Conservation (phyloP, 2,329 filamentous ascomycete species). For the Chaetoscypha palmicola region DNA sequence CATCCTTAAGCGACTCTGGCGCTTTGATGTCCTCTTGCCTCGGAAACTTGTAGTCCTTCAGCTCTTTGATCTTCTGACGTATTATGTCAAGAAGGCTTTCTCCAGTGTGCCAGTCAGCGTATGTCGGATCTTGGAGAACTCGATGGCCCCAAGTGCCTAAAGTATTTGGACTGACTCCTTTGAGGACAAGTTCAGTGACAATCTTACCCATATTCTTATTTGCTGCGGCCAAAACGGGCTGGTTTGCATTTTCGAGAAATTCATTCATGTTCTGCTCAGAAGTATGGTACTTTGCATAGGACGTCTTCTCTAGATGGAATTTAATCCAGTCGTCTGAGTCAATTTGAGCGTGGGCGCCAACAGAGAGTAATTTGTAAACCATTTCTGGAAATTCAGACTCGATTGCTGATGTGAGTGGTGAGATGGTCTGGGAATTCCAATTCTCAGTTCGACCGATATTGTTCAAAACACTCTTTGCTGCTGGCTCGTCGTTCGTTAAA, state of each 20-base stretch:
- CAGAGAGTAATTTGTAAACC: slow-evolving; percentile 53
- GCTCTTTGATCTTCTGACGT: slow-evolving; percentile 40
- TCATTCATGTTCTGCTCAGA: slow-evolving; percentile 42
- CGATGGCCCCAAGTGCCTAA: slow-evolving; percentile 28
- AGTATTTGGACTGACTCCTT: slow-evolving; percentile 59
- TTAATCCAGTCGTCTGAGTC: slow-evolving; percentile 60
- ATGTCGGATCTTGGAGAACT: neutral
- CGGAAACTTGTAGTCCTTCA: slow-evolving; percentile 33
- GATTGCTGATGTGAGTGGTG: slow-evolving; percentile 55
- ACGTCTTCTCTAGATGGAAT: slow-evolving; percentile 39
- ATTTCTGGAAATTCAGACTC: slow-evolving; percentile 43
- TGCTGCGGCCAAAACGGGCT: slow-evolving; percentile 61
- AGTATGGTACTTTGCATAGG: slow-evolving; percentile 32
- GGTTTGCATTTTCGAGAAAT: slow-evolving; percentile 45
- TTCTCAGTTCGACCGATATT: slow-evolving; percentile 44
- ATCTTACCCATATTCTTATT: slow-evolving; percentile 43
- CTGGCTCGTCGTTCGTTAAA: slow-evolving; percentile 50
- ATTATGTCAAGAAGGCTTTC: slow-evolving; percentile 55
- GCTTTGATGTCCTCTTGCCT: slow-evolving; percentile 2
- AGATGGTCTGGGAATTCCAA: slow-evolving; percentile 34
- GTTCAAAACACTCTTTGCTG: slow-evolving; percentile 58
- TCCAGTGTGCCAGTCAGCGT: slow-evolving; percentile 32
- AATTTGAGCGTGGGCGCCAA: slow-evolving; percentile 53
- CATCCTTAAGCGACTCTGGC: slow-evolving; percentile 34
- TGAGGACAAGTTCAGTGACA: slow-evolving; percentile 46